Conservation (phyloP, 176 grass and related monocot genomes). For the Oryza longistaminata region DNA sequence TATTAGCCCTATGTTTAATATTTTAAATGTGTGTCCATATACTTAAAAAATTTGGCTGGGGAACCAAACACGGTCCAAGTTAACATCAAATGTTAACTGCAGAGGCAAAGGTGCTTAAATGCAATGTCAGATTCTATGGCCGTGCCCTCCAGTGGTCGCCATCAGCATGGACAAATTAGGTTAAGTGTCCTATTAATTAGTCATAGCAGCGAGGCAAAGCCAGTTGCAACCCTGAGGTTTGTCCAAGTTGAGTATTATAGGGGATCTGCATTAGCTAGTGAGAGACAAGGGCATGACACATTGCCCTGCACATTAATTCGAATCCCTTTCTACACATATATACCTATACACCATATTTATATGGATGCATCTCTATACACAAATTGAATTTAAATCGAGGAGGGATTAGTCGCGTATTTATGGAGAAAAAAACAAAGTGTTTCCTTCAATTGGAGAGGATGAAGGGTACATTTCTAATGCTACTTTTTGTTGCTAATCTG, state of each 20-base stretch:
- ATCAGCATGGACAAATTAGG: conserved; percentile 32
- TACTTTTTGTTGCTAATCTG: neutral
- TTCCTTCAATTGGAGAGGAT: neutral
- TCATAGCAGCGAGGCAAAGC: neutral
- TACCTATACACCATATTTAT: neutral
- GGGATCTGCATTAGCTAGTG: neutral
- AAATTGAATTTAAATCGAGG: neutral
- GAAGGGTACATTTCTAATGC: neutral
- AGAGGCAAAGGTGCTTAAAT: conserved; percentile 33
- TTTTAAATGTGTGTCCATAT: no score
- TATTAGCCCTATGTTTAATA: no score
- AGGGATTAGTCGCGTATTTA: neutral
- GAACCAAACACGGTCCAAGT: no score
- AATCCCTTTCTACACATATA: conserved; percentile 24
- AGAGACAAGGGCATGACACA: neutral
- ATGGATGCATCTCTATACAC: neutral
- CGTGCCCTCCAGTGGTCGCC: conserved; percentile 11
- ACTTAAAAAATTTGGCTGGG: no score
- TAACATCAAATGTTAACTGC: conserved; percentile 46
- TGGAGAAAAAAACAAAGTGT: neutral
- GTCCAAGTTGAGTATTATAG: neutral
- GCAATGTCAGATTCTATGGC: conserved; percentile 16
- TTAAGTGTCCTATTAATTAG: conserved; percentile 27
- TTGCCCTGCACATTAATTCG: neutral
- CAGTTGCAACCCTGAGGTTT: neutral